Base-by-base conservation (phyloP, 2,329 filamentous ascomycete genomes). In the Aspergillus sp. region DNA sequence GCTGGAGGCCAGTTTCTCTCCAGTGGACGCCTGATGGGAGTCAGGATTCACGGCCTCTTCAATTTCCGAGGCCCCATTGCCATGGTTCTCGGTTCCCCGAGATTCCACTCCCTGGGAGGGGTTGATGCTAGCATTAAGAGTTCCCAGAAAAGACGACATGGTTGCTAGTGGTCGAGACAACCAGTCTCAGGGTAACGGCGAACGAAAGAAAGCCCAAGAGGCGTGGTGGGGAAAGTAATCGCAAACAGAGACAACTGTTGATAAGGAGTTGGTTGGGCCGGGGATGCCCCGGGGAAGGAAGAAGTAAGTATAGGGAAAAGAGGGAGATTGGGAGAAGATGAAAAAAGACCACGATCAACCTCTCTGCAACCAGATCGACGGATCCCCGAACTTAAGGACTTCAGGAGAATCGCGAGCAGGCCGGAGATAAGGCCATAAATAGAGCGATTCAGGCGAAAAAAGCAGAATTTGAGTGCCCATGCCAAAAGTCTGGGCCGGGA, bases 111-210 rank as follows among this genome's bases (percentile, higher is more conserved):
- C 43, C n/a, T 53, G 64, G 3, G 59, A 47, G 13, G 65, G 64
- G 55, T 61, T 56, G 24, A 68, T 13, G 59, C 69, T 70, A 42
- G 69, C 58, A 56, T 72, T 73, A 26, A 73, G 54, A 5, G 69
- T 71, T 61, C 71, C 71, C 43, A 73, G 49, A 34, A 73, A 64
- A 59, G 71, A 64, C 59, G 71, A 73, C 71, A 73, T 73, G 59
- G 57, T 66, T 63, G 55, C 50, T 56, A 41, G 9, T 18, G 47
- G 26, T 36, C 8, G 53, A 57, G 58, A 61, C 55, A 53, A 56
- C 47, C 50, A 65, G 61, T 58, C 58, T 60, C 61, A 36, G 47
- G 53, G 34, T 12, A 17, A 41, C 9, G 47, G 56, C 39, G 38
- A 50, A 57, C 36, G 48, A 39, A 51, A 57, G 30, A n/a, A 51